These are phyloP conservation scores for Evernia prunastri DNA, from an alignment of 495 filamentous ascomycete species.

Conservation along the genomic window DNA sequence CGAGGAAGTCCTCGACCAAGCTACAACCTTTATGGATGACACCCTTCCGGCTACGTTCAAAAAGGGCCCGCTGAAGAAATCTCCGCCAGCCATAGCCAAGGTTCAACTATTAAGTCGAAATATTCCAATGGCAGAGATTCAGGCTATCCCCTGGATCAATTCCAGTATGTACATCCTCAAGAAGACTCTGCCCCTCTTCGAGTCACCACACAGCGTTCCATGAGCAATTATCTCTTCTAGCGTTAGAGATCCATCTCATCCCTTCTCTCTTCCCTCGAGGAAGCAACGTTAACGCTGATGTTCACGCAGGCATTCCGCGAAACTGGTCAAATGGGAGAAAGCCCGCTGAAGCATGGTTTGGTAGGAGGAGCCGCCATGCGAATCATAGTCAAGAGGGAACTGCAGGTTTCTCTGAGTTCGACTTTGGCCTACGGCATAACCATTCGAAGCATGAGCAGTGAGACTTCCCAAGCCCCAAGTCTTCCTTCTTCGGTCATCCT, in stretches of 20 bases:
- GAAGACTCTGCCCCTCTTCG: neutral
- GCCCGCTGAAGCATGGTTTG: slow-evolving; percentile 58
- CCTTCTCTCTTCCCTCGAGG: neutral
- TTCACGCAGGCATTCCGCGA: slow-evolving; percentile 10
- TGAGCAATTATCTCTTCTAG: neutral
- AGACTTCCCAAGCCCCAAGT: neutral
- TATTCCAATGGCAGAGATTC: slow-evolving; percentile 34
- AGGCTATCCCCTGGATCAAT: slow-evolving; percentile 21
- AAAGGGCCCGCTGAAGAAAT: slow-evolving; percentile 37
- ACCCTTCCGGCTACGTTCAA: slow-evolving; percentile 34
- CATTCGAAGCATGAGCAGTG: slow-evolving; percentile 60
- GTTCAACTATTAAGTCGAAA: slow-evolving; percentile 42
- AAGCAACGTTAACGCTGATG: neutral
- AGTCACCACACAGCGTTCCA: neutral
- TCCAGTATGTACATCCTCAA: neutral
- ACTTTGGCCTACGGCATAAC: slow-evolving; percentile 47
- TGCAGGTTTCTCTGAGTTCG: slow-evolving; percentile 62
- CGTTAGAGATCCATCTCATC: neutral
- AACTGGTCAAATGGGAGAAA: slow-evolving; percentile 22
- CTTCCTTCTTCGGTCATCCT: neutral
- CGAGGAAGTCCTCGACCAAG: slow-evolving; percentile 24
- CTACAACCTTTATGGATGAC: slow-evolving; percentile 23
- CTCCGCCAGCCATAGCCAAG: slow-evolving; percentile 39
- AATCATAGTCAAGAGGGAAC: slow-evolving; percentile 49
- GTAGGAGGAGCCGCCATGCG: slow-evolving; percentile 55